Conservation (phyloP, 2,329 filamentous ascomycete species). For the Ceratocystis huliohia region DNA sequence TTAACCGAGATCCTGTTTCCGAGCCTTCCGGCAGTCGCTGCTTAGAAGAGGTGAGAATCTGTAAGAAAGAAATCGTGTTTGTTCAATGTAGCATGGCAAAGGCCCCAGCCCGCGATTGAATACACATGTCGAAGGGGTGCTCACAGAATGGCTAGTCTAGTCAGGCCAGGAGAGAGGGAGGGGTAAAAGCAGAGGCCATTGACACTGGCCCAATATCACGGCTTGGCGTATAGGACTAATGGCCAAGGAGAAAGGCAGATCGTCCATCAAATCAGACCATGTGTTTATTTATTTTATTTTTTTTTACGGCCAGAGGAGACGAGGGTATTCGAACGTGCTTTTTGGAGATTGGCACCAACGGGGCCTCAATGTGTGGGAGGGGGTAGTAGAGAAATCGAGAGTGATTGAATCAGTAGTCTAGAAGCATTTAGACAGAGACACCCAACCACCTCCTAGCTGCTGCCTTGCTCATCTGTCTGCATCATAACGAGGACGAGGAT, state of each 20-base stretch:
- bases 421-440: too few species aligned
- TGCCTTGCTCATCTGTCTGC: neutral
- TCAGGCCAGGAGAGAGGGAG: neutral
- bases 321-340: neutral
- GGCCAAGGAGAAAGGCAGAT: neutral
- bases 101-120: neutral
- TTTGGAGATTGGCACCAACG: neutral
- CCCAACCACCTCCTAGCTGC: too few species aligned
- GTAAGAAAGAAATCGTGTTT: neutral
- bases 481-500: neutral
- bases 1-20: neutral
- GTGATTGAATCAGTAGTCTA: neutral
- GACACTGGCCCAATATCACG: neutral
- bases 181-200: neutral
- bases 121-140: too few species aligned
- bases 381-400: neutral
- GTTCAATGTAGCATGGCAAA: neutral
- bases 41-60: neutral
- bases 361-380: neutral
- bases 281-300: neutral
- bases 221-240: neutral
- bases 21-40: neutral
- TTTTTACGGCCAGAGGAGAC: neutral
- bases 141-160: neutral
- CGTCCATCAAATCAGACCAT: conserved; percentile 4